Evolutionary conservation across 495 filamentous ascomycete genomes (phyloP), one percentile per base, ranked within the genome.

Genomic region (Tuber borchii): DNA sequence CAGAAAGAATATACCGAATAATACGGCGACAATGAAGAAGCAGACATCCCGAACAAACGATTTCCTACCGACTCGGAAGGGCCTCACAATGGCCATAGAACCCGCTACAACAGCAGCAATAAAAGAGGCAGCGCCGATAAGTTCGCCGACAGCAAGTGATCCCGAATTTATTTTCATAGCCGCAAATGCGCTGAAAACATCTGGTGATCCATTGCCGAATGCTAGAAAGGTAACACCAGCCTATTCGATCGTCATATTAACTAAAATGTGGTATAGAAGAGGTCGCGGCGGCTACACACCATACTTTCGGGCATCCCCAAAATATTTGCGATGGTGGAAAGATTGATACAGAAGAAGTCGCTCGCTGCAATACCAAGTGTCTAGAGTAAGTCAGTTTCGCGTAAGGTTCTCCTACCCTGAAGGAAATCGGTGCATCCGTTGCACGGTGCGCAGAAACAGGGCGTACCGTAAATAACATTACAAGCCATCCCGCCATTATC

Each of bases 291-390:
- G 40, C 2, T n/a, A 42, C 39, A 19, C 65, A 78, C 76, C 86
- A 98, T 89, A 82, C 92, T 97, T 85, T 99, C 95, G 82, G 93
- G 97, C 87, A 99, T 89, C 20, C 95, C 94, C 10, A 98, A 86
- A 65, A 96, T 89, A 76, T 86, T 91, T 31, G 96, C 89, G 76
- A 98, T 92, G 26, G 96, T 97, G 84, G 93, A 95, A 45, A 99
- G 88, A 83, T 99, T 97, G 83, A 97, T 90, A 84, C 95, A 97
- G 84, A 99, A 93, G 86, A 98, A 99, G 83, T 99, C 96, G 81
- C 92, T 96, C 37, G 96, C 95, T 9, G 96, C 96, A 78, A 98
- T 97, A n/a, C 96, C 96, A 73, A 99, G 97, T 2, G 96, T 97
- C 80, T 81, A 39, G 42, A 17, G 6, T 8, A 65, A 12, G 45